Conservation (phyloP, 371 early-diverging fungal genomes). For the Globomyces sp. region DNA sequence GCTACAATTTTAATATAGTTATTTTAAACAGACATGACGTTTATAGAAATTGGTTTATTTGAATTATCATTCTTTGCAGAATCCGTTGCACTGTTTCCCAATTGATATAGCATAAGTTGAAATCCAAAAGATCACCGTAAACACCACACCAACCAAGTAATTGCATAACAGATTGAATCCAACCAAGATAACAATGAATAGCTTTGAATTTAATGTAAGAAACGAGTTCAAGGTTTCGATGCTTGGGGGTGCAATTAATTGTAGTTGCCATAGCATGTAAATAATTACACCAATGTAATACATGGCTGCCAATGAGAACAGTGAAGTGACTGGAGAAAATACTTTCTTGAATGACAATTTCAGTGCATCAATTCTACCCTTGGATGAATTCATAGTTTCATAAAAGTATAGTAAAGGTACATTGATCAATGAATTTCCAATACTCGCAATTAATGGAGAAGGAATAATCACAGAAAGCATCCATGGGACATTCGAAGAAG, state of each 20-base stretch:
- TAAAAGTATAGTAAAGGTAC: constrained; percentile 22
- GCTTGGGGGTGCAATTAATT: constrained; percentile 1
- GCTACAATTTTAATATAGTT: neutral
- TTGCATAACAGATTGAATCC: constrained; percentile 26
- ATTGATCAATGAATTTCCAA: constrained; percentile 26
- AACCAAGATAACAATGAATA: constrained; percentile 21
- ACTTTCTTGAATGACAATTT: constrained; percentile 16
- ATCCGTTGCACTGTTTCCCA: neutral
- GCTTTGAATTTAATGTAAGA: constrained; percentile 1
- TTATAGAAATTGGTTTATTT: neutral
- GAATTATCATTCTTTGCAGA: neutral
- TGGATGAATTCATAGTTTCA: constrained; percentile 11
- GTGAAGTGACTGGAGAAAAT: constrained; percentile 19
- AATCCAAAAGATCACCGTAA: constrained; percentile 24
- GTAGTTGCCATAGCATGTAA: constrained; percentile 15
- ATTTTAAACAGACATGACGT: neutral
- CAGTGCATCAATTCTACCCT: neutral
- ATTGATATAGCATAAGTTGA: constrained; percentile 9
- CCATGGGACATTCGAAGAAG: neutral
- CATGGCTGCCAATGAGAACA: neutral
- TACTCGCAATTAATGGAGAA: constrained; percentile 20
- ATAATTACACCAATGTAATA: constrained; percentile 13
- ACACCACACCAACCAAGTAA: constrained; percentile 24
- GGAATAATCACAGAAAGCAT: constrained; percentile 19
- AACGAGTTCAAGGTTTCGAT: neutral